Base-by-base conservation (phyloP, 192 early-diverging fungal species). In the Coemansia sp. region DNA sequence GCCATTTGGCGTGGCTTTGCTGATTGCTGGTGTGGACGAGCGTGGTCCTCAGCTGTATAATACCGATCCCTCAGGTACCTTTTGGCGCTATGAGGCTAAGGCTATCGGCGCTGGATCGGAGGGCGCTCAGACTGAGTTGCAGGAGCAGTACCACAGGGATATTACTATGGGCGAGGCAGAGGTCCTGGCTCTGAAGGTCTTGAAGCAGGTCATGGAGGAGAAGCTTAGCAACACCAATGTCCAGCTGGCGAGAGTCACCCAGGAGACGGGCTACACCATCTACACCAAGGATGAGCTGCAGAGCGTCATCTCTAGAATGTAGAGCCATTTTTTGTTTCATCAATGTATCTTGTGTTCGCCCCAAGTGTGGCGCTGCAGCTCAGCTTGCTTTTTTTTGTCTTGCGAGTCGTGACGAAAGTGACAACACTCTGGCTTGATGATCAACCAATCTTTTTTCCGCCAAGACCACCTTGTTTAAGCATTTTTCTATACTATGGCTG, bases 151-250 rank as follows among this genome's bases (percentile, higher is more conserved):
- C 69, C 93, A 98, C 72, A 87, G 92, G 76, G 69, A 65, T 16
- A 80, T 98, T 57, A 91, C 90, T 2, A 73, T 98, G 69, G 80
- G 84, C 11, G 94, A 98, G 65, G 97, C 96, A 7, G 90, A 94
- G 74, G 83, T 86, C 7, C 73, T 98, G 60, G 89, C 96, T 21
- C 87, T 99, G 38, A 97, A 95, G 86, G 93, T 98, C 16, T 83
- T 99, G 37, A 99, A 99, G 87, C 90, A 94, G 71, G 97, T 99
- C 20, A 99, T 99, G 96, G 97, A 99, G 77, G 97, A 99, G 83
- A 99, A 99, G 83, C 86, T 99, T 37, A 96, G 88, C 77, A 89
- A 90, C 62, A 89, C 89, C 10, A 99, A 99, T 77, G 95, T 99
- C 9, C 91, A 99, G 83, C 73, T 99, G 31, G 94, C 95, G 3